Evolutionary conservation across 73 alveolate species (phyloP).

Genomic region (Paramecium caudatum): DNA sequence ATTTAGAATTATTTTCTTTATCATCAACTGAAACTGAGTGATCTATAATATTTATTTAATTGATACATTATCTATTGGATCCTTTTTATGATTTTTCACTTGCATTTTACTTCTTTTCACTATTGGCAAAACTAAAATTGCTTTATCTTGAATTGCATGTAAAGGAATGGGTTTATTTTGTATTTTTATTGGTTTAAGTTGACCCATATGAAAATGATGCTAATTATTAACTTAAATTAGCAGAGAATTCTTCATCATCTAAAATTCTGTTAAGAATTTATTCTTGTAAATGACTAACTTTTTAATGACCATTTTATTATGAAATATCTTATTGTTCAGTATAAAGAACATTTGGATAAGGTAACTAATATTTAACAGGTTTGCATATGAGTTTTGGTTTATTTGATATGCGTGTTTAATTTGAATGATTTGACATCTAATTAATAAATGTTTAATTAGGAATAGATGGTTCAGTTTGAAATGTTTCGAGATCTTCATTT

Average conservation of each 20-base stretch:
- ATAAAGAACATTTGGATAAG: not conserved
- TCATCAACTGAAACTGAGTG: not conserved
- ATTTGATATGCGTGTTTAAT: conserved; percentile 12
- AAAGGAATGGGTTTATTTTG: not conserved
- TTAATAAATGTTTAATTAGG: not conserved
- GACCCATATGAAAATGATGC: not conserved
- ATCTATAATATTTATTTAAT: not conserved
- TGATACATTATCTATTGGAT: conserved; percentile 3
- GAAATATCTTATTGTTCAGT: conserved; percentile 26
- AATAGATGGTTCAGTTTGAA: not conserved
- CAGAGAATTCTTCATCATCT: conserved; percentile 54
- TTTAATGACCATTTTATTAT: not conserved
- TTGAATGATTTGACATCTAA: not conserved
- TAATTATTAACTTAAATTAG: conserved; percentile 29
- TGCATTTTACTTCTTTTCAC: not conserved
- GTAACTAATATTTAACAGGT: conserved; percentile 27
- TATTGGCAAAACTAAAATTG: conserved; percentile 36
- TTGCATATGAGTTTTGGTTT: conserved; percentile 18
- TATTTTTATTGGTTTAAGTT: not conserved
- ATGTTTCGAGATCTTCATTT: conserved; percentile 3
- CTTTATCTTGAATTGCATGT: conserved; percentile 2
- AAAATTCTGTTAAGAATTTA: conserved; percentile 28
- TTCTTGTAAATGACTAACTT: conserved; percentile 26
- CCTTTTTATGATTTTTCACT: not conserved
- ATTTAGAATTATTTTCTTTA: not conserved